A percentile compares a stretch with the other conserved stretches of the same genome.
Conservation (phyloP, 768 basidiomycete species). For the Xanthoconium stramineum region DNA sequence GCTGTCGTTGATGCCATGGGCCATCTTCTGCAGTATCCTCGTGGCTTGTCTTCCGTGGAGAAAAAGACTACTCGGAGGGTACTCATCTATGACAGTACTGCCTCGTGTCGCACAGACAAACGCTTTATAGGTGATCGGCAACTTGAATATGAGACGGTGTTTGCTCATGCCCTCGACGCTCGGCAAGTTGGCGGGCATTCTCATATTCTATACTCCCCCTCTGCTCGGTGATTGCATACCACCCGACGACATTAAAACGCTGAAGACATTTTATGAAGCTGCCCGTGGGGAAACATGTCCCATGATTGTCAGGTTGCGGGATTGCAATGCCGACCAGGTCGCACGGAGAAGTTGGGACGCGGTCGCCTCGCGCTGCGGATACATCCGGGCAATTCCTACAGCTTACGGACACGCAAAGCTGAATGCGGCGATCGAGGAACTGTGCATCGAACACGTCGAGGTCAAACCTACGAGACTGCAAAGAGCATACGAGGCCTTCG, state of each 20-base stretch:
- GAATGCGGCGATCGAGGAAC: background rate
- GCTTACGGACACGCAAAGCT: background rate
- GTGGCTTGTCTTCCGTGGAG: background rate
- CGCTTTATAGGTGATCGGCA: background rate
- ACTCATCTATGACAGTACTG: background rate
- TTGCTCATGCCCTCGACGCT: background rate
- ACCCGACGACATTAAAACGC: background rate
- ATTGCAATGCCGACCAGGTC: background rate
- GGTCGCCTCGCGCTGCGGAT: background rate
- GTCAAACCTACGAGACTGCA: background rate
- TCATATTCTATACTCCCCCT: background rate
- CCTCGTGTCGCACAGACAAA: background rate
- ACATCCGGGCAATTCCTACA: background rate
- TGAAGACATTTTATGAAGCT: background rate
- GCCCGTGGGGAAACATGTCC: background rate
- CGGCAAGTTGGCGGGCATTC: background rate
- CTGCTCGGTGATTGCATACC: background rate
- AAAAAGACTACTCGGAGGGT: background rate
- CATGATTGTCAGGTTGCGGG: constrained; percentile 1
- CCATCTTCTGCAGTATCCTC: background rate
- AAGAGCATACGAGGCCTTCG: background rate
- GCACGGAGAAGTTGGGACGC: background rate
- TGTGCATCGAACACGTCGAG: background rate
- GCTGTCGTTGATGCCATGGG: background rate
- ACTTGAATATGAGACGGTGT: background rate